These are phyloP conservation scores for Suillus occidentalis DNA, from an alignment of 768 basidiomycete genomes.

Conservation along the genomic window DNA sequence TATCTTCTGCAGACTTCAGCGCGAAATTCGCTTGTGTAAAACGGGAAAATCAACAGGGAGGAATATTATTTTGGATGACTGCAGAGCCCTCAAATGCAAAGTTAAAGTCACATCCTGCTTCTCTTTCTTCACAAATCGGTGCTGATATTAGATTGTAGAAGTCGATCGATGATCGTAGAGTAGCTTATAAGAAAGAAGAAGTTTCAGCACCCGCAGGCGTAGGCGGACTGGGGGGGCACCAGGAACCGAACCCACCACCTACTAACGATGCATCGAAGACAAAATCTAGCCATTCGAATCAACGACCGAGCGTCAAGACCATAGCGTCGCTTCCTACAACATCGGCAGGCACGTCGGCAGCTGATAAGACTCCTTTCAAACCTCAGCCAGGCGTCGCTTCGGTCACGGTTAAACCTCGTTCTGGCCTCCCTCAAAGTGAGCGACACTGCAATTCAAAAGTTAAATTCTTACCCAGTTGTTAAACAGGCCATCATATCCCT, in stretches of 20 bases:
- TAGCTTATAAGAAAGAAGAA: background rate
- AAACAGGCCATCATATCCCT: background rate
- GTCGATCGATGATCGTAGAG: background rate
- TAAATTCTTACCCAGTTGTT: too few species aligned
- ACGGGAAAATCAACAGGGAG: too few species aligned
- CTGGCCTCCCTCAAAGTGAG: background rate
- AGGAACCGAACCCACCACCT: background rate
- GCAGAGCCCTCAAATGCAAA: conserved; percentile 2
- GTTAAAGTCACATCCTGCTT: background rate
- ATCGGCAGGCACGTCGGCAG: too few species aligned
- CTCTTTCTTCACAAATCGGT: background rate
- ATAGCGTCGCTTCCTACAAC: background rate
- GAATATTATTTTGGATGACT: background rate
- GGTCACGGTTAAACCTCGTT: background rate
- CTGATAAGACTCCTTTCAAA: background rate
- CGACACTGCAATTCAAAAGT: too few species aligned
- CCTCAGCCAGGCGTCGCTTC: background rate
- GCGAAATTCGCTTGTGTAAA: background rate
- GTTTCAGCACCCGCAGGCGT: background rate
- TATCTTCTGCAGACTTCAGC: background rate
- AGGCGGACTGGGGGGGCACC: background rate
- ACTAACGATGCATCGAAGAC: background rate
- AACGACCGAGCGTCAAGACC: background rate
- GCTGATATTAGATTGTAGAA: background rate
- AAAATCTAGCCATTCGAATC: background rate